Conservation (phyloP, 2,329 filamentous ascomycete species). For the Pseudogymnoascus sp. region DNA sequence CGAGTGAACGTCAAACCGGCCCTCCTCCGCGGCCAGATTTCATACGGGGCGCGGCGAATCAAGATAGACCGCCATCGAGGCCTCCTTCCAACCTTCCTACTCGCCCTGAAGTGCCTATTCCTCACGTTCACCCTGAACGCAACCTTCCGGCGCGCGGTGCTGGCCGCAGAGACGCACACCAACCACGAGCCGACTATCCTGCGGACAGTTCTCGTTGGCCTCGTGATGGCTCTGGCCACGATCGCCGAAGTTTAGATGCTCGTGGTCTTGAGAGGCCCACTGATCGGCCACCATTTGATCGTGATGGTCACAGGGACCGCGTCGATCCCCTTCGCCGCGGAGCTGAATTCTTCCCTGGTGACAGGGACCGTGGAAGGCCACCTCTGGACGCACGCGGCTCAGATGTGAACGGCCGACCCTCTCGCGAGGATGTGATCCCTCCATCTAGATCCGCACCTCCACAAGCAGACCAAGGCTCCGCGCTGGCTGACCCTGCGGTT, state of each 20-base stretch:
- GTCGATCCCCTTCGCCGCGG: background rate
- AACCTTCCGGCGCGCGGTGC: constrained; percentile 23
- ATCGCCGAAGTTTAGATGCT: constrained; percentile 24
- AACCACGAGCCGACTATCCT: constrained; percentile 11
- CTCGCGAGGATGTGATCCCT: constrained; percentile 26
- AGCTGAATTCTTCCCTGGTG: background rate
- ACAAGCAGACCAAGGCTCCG: constrained; percentile 21
- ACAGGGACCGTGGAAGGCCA: constrained; percentile 20
- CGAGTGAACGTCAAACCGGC: background rate
- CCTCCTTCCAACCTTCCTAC: constrained; percentile 23
- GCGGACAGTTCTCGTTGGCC: constrained; percentile 11
- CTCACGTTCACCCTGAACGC: constrained; percentile 22
- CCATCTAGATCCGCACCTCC: constrained; percentile 21
- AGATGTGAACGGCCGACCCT: constrained; percentile 24
- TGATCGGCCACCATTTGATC: constrained; percentile 19
- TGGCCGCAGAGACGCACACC: constrained; percentile 26
- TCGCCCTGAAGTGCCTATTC: constrained; percentile 28
- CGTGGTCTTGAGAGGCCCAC: constrained; percentile 23
- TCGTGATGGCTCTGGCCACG: constrained; percentile 24
- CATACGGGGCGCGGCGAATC: background rate
- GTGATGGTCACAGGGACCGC: constrained; percentile 23
- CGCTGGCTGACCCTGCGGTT: constrained; percentile 23
- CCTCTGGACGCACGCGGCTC: constrained; percentile 16
- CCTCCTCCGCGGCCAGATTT: constrained; percentile 1
- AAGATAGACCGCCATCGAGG: background rate